Evolutionary conservation across 306 rosid species (phyloP).

Genomic region (Medicago truncatula): DNA sequence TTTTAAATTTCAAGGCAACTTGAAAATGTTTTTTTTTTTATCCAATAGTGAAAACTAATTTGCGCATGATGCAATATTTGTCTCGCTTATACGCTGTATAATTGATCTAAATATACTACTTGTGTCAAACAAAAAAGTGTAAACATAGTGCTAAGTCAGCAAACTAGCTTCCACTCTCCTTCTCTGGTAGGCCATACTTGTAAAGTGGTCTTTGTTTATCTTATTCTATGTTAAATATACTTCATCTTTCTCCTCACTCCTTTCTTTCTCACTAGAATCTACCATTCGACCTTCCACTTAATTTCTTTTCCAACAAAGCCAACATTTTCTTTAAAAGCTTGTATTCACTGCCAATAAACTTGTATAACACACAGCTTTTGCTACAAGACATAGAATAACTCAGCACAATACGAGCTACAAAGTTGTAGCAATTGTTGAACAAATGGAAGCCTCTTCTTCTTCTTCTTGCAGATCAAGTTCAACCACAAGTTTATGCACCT

Average conservation of each 20-base stretch:
- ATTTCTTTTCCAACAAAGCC: background rate
- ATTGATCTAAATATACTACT: too few relatives aligned
- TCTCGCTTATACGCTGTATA: too few relatives aligned
- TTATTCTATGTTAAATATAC: conserved; percentile 1
- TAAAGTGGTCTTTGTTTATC: conserved; percentile 1
- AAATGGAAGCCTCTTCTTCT: conserved; percentile 18
- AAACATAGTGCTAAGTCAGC: too few relatives aligned
- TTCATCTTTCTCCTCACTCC: background rate
- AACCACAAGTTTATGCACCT: conserved; percentile 1
- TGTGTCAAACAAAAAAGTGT: too few relatives aligned
- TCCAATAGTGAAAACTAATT: too few relatives aligned
- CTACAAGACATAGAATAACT: background rate
- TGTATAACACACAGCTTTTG: background rate
- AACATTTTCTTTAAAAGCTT: background rate
- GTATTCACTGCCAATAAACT: background rate
- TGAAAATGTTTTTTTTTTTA: too few relatives aligned
- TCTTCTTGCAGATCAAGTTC: background rate
- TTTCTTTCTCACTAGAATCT: background rate
- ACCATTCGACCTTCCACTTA: background rate
- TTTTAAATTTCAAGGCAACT: background rate
- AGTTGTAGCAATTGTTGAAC: background rate
- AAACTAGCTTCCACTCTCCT: background rate
- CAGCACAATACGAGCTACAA: background rate
- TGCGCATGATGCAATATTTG: too few relatives aligned
- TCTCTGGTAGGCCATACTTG: background rate